Conservation (phyloP, 306 rosid genomes). For the Vigna nakashimae region DNA sequence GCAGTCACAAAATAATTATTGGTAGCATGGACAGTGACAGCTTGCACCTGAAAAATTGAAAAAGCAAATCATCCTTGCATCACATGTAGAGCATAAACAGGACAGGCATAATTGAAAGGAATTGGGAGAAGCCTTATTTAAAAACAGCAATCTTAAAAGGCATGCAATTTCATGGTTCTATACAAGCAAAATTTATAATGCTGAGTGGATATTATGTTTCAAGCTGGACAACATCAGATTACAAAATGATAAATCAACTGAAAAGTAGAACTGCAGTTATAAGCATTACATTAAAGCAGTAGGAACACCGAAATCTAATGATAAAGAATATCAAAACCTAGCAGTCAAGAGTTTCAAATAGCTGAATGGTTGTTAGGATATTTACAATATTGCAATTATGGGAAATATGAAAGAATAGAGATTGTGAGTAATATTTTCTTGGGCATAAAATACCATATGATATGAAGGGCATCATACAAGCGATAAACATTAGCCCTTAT, state of each 20-base stretch:
- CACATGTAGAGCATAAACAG: constrained; percentile 4
- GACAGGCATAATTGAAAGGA: background rate
- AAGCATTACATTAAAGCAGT: background rate
- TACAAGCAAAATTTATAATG: background rate
- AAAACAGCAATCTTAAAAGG: constrained; percentile 18
- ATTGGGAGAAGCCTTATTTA: constrained; percentile 8
- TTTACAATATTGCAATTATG: background rate
- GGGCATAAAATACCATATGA: background rate
- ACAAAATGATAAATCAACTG: background rate
- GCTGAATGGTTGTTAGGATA: background rate
- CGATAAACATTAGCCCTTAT: background rate
- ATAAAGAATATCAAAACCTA: background rate
- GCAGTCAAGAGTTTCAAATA: background rate
- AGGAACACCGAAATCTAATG: background rate
- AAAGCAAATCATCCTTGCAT: constrained; percentile 14
- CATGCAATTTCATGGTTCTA: constrained; percentile 8
- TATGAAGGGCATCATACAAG: background rate
- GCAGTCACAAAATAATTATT: constrained; percentile 92
- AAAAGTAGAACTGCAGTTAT: background rate
- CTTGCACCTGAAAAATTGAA: constrained; percentile 80
- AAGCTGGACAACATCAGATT: constrained; percentile 24
- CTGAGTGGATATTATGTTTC: background rate
- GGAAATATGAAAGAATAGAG: background rate
- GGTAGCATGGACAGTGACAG: constrained; percentile 97
- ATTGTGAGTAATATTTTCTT: background rate